Evolutionary conservation across 768 basidiomycete genomes (phyloP).

Genomic region (Tylopilus vinaceipallidus): DNA sequence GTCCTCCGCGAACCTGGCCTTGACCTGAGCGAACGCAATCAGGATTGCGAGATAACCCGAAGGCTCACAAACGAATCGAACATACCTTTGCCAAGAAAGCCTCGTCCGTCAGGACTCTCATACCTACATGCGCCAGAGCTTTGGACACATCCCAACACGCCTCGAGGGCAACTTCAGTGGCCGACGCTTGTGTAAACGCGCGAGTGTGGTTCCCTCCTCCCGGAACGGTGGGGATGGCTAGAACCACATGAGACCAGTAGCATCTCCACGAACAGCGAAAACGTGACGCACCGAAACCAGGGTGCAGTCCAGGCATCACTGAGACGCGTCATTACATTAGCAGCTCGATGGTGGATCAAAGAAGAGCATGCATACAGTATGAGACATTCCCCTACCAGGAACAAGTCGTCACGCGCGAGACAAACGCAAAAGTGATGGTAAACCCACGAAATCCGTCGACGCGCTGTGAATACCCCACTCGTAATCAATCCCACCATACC

Average conservation of each 20-base stretch:
- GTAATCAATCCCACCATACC: conserved; percentile 59
- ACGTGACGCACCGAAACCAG: conserved; percentile 42
- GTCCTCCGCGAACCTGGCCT: conserved; percentile 46
- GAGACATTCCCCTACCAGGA: conserved; percentile 49
- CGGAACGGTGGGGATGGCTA: conserved; percentile 69
- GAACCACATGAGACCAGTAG: not conserved
- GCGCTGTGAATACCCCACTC: conserved; percentile 66
- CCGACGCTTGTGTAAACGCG: conserved; percentile 60
- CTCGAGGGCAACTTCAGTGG: conserved; percentile 57
- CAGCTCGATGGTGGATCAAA: not conserved
- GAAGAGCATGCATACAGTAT: conserved; percentile 46
- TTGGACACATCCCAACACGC: conserved; percentile 67
- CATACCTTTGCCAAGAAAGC: conserved; percentile 55
- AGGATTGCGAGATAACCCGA: not conserved
- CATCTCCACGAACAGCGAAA: not conserved
- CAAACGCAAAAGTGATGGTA: not conserved
- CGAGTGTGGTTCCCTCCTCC: conserved; percentile 77
- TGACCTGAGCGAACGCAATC: conserved; percentile 35
- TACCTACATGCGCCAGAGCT: conserved; percentile 64
- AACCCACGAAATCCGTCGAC: conserved; percentile 79
- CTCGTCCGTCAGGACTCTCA: conserved; percentile 65
- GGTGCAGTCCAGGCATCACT: conserved; percentile 67
- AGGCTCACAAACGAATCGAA: not conserved
- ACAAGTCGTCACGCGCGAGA: not conserved
- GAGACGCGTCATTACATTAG: not conserved